A percentile compares a stretch with the other conserved stretches of the same genome.
Conservation (phyloP, 371 early-diverging fungal genomes). For the Apophysomyces elegans region DNA sequence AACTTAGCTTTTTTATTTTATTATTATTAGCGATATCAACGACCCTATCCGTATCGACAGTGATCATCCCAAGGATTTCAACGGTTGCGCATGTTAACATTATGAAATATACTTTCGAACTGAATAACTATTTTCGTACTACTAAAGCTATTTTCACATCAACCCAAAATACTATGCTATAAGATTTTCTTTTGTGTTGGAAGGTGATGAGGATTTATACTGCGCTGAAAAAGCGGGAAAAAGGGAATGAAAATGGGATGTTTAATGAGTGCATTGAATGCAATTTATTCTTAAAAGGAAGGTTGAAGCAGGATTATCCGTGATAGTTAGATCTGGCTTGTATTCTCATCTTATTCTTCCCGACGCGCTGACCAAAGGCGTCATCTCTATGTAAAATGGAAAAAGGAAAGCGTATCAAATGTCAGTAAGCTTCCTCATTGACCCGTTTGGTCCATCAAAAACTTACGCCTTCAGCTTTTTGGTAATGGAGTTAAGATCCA, state of each 20-base stretch:
- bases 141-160: background rate
- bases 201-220: background rate
- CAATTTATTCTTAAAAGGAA: too few species aligned
- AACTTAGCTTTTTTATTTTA: slow-evolving; percentile 4
- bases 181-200: background rate
- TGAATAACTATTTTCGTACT: background rate
- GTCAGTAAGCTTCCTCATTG: background rate
- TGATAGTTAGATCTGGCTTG: background rate
- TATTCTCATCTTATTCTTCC: background rate
- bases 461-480: slow-evolving; percentile 34
- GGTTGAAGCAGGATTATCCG: background rate
- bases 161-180: background rate
- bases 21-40: slow-evolving; percentile 80
- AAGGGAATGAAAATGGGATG: background rate
- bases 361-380: background rate
- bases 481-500: slow-evolving; percentile 64
- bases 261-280: background rate
- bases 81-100: slow-evolving; percentile 49
- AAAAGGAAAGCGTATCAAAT: background rate
- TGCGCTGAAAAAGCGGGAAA: background rate
- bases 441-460: background rate
- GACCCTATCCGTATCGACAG: slow-evolving; percentile 91
- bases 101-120: slow-evolving; percentile 6
- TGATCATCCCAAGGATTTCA: slow-evolving; percentile 69
- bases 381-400: background rate